These are phyloP conservation scores for Amphibolis antarctica DNA, from an alignment of 106 monocot species.

Conservation along the genomic window DNA sequence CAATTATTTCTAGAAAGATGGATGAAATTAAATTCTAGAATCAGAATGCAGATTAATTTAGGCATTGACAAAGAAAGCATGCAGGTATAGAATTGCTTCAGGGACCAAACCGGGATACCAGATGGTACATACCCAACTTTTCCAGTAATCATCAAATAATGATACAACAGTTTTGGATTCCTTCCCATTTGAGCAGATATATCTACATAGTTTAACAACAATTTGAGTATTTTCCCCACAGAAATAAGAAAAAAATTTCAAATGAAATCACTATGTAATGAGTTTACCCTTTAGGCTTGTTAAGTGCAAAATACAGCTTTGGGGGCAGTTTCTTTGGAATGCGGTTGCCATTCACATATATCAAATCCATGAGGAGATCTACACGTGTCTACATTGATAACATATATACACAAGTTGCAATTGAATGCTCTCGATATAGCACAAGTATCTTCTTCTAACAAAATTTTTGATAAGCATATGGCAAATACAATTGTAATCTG, in stretches of 20 bases:
- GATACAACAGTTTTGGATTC: conserved; percentile 76
- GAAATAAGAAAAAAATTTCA: neutral
- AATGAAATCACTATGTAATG: neutral
- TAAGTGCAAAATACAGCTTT: conserved; percentile 93
- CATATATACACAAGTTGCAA: neutral
- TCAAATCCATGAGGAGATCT: conserved; percentile 73
- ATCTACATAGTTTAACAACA: conserved; percentile 29
- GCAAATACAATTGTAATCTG: too few relatives aligned
- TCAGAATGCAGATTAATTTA: too few relatives aligned
- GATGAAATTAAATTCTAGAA: too few relatives aligned
- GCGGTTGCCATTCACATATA: conserved; percentile 85
- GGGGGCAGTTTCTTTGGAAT: conserved; percentile 76
- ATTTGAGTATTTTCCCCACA: neutral
- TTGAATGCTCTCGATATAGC: neutral
- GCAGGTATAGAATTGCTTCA: neutral
- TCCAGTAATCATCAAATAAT: conserved; percentile 77
- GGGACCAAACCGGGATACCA: neutral
- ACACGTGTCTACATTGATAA: conserved; percentile 53
- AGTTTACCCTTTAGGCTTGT: conserved; percentile 93
- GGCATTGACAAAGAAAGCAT: too few relatives aligned
- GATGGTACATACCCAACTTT: conserved; percentile 62
- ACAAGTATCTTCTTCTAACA: neutral
- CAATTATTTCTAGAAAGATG: too few relatives aligned
- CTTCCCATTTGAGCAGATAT: conserved; percentile 79
- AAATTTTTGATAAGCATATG: too few relatives aligned